Percentiles rank a stretch among this genome's conserved stretches.
These are phyloP conservation scores for Penicillium polonicum DNA, from an alignment of 2,329 filamentous ascomycete genomes.

Conservation along the genomic window DNA sequence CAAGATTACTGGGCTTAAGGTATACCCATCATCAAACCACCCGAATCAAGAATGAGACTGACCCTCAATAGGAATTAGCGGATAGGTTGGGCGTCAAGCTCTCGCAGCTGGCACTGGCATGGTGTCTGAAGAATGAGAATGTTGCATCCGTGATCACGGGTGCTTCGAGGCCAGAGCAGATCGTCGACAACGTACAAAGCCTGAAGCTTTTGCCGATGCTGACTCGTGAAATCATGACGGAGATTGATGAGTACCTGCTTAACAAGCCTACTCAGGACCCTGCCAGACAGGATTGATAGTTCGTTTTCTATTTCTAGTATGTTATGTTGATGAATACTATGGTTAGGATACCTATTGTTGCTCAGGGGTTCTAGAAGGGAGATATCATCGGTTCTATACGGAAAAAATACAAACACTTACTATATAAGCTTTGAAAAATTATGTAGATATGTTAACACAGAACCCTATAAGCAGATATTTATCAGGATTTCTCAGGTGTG, in stretches of 20 bases:
- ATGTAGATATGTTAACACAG: background rate
- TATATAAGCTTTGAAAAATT: too few relatives aligned
- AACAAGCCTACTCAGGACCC: background rate
- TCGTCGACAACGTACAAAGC: slow-evolving; percentile 47
- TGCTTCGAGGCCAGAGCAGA: slow-evolving; percentile 46
- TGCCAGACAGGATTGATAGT: background rate
- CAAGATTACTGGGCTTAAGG: background rate
- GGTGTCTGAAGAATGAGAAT: slow-evolving; percentile 59
- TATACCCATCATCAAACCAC: background rate
- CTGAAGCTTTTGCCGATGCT: slow-evolving; percentile 32
- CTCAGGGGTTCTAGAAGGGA: background rate
- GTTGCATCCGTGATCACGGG: slow-evolving; percentile 49
- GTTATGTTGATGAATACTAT: background rate
- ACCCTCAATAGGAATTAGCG: background rate
- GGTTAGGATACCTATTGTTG: background rate
- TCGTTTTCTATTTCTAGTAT: too few relatives aligned
- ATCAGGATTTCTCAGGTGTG: too few relatives aligned
- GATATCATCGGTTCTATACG: too few relatives aligned
- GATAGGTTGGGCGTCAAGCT: background rate
- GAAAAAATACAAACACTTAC: too few relatives aligned
- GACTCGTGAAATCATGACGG: slow-evolving; percentile 41
- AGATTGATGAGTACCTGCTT: slow-evolving; percentile 36
- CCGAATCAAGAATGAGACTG: background rate
- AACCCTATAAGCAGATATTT: background rate
- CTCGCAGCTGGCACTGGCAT: slow-evolving; percentile 58